Evolutionary conservation across 1,284 basidiomycete species (phyloP), one percentile per base, ranked within the genome.

Genomic region (Singerocomus inundabilis): DNA sequence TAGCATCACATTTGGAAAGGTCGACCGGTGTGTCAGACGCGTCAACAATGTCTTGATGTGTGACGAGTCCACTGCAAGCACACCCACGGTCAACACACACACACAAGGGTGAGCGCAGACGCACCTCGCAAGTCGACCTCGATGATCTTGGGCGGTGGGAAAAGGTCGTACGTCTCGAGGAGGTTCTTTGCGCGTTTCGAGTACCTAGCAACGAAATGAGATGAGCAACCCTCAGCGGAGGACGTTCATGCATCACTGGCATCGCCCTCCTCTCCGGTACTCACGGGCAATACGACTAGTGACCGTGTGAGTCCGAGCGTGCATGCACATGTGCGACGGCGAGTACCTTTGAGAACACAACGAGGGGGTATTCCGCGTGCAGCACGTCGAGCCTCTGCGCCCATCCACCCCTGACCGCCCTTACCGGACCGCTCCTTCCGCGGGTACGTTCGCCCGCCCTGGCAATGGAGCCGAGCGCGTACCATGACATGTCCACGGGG

Each of bases 271-370:
- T n/a, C 2, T 37, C 16, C 5, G 26, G 34, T 8, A 69, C 77
- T 57, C 54, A 82, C 86, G 81, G 81, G 77, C 89, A 91, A 60
- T 82, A 86, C 16, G 86, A 77, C 82, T 86, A 51, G n/a, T 2
- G 26, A 13, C 16, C 15, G 39, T 13, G 16, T 16, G 37, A 39
- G 39, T 29, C 3, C 6, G 18, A 21, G 18, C 16, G 39, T 3
- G 3, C 16, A 15, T 7, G 12, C 13, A 16, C n/a, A n/a, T 18
- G 33, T 18, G 15, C 12, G 21, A 25, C 6, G 24, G 37, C 61
- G 71, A 18, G n/a, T 42, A 84, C 87, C 76, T 91, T 92, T 74
- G 88, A 90, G 60, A 92, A 91, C 13, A 91, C 81, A 41, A 91
- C 74, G 4, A 91, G 67, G 7, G 90, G 90, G 52, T 78, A 75